Evolutionary conservation across 2,329 filamentous ascomycete genomes (phyloP), one percentile per base, ranked within the genome.

Genomic region (Domatiomyces globalis): DNA sequence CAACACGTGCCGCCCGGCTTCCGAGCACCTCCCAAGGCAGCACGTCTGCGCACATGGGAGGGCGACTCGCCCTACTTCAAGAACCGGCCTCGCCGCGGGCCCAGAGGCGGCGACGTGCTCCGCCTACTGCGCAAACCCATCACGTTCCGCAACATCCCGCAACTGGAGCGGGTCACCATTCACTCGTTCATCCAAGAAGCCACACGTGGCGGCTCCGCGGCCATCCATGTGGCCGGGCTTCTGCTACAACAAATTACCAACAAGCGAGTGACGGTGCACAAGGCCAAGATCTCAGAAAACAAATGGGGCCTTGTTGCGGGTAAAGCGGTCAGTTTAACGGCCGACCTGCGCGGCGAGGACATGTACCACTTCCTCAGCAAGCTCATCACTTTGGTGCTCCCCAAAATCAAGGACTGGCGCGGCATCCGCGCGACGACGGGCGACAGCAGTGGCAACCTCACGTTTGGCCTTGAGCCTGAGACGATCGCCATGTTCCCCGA

Each of bases 391-490:
- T 74, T 96, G 7, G 89, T 98, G 5, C 76, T 96, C 65, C 92
- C 92, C 42, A 85, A 83, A 64, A 94, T 98, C 69, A 98, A 96
- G 75, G 92, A 98, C 61, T 98, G 87, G 85, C 80, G 79, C 51
- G 92, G 92, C 54, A 73, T 85, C n/a, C 78, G 78, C 60, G 81
- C 80, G 47, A 78, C 73, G 44, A 86, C 86, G 42, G 92, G 92
- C 63, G 92, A 98, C 67, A 82, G 81, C 63, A 83, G 84, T 55
- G 92, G 92, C 39, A 95, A 96, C 67, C 76, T 98, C 59, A 77
- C 76, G 8, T 90, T 89, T 67, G 92, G 92, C 59, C 74, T 98
- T 61, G 76, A 76, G 12, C 75, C 83, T 4, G 82, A 87, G 53
- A 80, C 84, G 60, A 80, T 95, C 62, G 80, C 84, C 48, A 73